phyloP scores from a whole-genome alignment of 306 rosid genomes.

The Pyrus bretschneideri region DNA sequence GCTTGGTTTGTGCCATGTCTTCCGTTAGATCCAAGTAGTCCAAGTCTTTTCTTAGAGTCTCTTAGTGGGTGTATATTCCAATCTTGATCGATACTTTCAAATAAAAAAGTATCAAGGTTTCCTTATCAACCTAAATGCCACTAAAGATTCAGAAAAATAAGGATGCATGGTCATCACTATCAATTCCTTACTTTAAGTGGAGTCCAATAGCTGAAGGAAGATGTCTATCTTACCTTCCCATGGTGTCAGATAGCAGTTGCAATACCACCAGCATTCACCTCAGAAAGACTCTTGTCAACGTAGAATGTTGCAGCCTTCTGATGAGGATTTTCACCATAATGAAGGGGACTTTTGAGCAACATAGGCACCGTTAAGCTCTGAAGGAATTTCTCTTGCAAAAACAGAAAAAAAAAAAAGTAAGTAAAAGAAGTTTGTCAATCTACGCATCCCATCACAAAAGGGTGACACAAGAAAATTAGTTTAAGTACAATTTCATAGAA shows the following conservation, averaged over 20 bases:
- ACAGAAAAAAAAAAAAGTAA: neutral
- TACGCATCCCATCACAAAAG: neutral
- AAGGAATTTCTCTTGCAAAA: slow-evolving; percentile 65
- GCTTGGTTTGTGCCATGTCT: too few relatives aligned
- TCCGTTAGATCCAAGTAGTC: too few relatives aligned
- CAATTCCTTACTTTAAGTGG: neutral
- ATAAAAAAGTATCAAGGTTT: too few relatives aligned
- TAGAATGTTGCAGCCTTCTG: slow-evolving; percentile 70
- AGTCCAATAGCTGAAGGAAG: neutral
- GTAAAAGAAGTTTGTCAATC: slow-evolving; percentile 8
- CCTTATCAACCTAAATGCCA: neutral
- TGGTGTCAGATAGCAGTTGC: slow-evolving; percentile 87
- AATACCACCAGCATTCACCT: slow-evolving; percentile 79
- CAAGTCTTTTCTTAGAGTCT: too few relatives aligned
- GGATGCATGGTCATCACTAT: neutral
- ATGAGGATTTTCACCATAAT: slow-evolving; percentile 97
- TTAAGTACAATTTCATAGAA: neutral
- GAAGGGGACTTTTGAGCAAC: slow-evolving; percentile 54
- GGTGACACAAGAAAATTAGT: neutral
- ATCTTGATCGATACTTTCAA: too few relatives aligned
- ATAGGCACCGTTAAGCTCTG: slow-evolving; percentile 70
- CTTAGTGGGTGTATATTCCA: too few relatives aligned
- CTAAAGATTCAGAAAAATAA: neutral
- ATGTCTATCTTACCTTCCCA: slow-evolving; percentile 54
- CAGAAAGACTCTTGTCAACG: slow-evolving; percentile 70